Evolutionary conservation across 441 rosid species (phyloP), one percentile per base, ranked within the genome.

Genomic region (Croton laevigatus): DNA sequence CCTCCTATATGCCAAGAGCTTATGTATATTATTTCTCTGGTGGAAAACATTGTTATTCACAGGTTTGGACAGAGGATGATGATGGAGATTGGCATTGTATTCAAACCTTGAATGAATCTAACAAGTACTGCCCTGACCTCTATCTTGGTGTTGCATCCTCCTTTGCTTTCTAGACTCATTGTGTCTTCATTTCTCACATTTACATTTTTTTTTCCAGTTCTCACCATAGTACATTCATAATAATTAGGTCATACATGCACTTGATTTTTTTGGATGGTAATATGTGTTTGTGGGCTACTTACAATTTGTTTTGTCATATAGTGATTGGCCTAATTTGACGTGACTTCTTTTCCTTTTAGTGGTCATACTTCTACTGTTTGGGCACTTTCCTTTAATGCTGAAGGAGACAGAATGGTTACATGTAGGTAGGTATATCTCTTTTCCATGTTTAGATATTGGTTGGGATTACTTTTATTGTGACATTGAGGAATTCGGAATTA

Each of bases 11-110:
- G 38, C 8, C 65, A 40, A 17, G 22, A 11, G 2, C 36, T 36
- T 51, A n/a, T 42, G 19, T 45, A 38, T 32, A 9, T 46, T 22
- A 38, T 44, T 38, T 14, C 2, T 66, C 20, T 66, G 44, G 42
- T 55, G 17, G 34, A 42, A 46, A n/a, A 16, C 1, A 14, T n/a
- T 70, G 36, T 70, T 72, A 49, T 66, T 72, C 20, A 72, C 83
- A 95, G 99, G 91, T 95, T 71, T 91, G 98, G 99, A 90, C 93
- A 73, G 97, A 92, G 52, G 93, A 89, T 65, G 88, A 76, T 62
- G 94, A 89, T 7, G 81, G 88, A 80, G 97, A 91, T 71, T 95
- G 89, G 94, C 82, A 76, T 22, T 95, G 98, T 69, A 80, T 79
- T 69, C 99, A 95, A 78, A 89, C 97, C 70, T 73, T 92, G 73